phyloP scores from a whole-genome alignment of 176 grass and related monocot genomes.

The Urochloa ruziziensis region DNA sequence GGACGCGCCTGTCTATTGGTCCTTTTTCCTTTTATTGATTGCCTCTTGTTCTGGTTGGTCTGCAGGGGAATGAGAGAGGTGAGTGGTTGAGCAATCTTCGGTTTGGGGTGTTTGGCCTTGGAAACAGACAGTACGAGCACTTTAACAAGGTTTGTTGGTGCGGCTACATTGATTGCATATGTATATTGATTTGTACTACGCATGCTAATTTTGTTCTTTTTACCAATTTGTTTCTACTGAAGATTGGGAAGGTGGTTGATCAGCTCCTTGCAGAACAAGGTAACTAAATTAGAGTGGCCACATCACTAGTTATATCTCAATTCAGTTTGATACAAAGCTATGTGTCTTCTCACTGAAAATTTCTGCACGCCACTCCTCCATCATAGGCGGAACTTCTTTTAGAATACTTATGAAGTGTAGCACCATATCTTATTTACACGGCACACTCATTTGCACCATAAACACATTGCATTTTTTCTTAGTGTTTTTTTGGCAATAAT shows the following conservation, averaged over 20 bases:
- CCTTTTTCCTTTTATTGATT: not conserved
- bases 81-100: slow-evolving; percentile 59
- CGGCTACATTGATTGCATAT: not conserved
- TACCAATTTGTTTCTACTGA: not conserved
- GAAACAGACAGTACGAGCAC: slow-evolving; percentile 90
- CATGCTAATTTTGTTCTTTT: not conserved
- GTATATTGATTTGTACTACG: not conserved
- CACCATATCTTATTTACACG: not conserved
- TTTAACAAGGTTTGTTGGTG: slow-evolving; percentile 82
- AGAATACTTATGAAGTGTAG: not conserved
- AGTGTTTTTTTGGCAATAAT: not conserved
- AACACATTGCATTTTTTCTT: not conserved
- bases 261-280: slow-evolving; percentile 78
- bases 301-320: not conserved
- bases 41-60: not conserved
- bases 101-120: slow-evolving; percentile 75
- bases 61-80: slow-evolving; percentile 54
- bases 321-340: not conserved
- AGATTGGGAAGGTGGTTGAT: slow-evolving; percentile 84
- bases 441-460: not conserved
- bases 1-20: not conserved
- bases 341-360: not conserved
- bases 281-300: slow-evolving; percentile 17
- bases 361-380: not conserved
- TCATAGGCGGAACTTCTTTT: not conserved